Conservation (phyloP, 441 rosid species). For the Adansonia madagascariensis region DNA sequence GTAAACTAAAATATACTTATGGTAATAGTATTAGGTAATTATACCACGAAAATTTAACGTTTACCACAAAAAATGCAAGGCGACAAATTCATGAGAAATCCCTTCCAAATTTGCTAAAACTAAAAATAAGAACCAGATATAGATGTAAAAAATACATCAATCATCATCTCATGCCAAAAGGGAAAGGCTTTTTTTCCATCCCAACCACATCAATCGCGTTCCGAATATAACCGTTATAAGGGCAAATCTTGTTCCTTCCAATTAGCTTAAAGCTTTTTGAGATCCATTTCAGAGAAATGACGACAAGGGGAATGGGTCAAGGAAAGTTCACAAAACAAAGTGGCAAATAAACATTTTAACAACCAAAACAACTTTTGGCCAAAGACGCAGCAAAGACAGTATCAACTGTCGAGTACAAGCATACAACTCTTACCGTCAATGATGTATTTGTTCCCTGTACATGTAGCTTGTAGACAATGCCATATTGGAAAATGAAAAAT, state of each 20-base stretch:
- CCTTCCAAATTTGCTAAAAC: not conserved
- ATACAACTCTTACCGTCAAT: slow-evolving; percentile 55
- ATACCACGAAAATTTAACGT: not conserved
- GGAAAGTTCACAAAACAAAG: not conserved
- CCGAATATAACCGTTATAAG: not conserved
- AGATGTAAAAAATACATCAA: not conserved
- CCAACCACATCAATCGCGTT: not conserved
- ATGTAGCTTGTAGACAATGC: slow-evolving; percentile 86
- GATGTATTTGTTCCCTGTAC: slow-evolving; percentile 67
- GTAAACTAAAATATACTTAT: not conserved
- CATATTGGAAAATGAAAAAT: slow-evolving; percentile 94
- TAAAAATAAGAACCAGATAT: not conserved
- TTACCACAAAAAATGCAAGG: not conserved
- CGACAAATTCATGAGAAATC: not conserved
- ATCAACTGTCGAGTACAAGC: slow-evolving; percentile 21
- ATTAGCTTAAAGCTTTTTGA: not conserved
- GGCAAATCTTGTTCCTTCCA: slow-evolving; percentile 3
- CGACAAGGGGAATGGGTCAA: not conserved
- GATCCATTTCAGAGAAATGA: not conserved
- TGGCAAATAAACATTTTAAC: slow-evolving; percentile 20
- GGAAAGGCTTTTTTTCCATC: not conserved
- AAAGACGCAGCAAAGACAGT: slow-evolving; percentile 1
- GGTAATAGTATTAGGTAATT: not conserved
- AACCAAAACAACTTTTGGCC: slow-evolving; percentile 1
- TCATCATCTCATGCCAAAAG: not conserved